These are phyloP conservation scores for Fusarium sp. DNA, from an alignment of 2,329 filamentous ascomycete species.

Conservation along the genomic window DNA sequence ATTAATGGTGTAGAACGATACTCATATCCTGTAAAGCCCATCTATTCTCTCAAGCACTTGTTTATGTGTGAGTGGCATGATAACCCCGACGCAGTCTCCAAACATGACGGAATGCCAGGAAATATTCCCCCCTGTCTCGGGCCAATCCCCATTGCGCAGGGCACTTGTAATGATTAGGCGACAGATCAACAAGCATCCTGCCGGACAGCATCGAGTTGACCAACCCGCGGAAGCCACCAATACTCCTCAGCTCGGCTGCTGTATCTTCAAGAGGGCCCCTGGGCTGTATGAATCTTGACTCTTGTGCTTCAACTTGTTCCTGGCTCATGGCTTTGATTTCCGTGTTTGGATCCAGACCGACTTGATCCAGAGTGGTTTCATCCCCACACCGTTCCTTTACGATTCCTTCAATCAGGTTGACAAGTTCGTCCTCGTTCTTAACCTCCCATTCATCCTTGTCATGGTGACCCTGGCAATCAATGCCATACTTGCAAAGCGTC, in stretches of 20 bases:
- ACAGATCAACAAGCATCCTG: neutral
- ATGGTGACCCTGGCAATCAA: neutral
- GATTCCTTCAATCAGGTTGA: neutral
- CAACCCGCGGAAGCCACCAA: slow-evolving; percentile 1
- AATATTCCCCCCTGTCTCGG: neutral
- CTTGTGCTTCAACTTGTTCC: neutral
- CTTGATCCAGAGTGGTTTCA: neutral
- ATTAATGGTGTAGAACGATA: too few relatives aligned
- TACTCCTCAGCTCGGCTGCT: neutral
- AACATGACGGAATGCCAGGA: neutral
- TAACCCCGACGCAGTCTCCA: neutral
- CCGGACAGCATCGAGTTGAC: slow-evolving; percentile 4
- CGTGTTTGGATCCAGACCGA: neutral
- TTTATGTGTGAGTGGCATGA: too few relatives aligned
- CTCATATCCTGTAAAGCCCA: too few relatives aligned
- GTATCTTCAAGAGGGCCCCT: neutral
- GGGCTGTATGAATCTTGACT: neutral
- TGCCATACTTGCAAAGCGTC: neutral
- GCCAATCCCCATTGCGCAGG: neutral
- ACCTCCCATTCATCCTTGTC: neutral
- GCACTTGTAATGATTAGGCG: neutral
- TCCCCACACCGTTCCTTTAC: neutral
- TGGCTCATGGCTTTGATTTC: neutral
- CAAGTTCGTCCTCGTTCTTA: neutral
- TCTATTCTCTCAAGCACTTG: too few relatives aligned